Evolutionary conservation across 1,284 basidiomycete species (phyloP), one percentile per base, ranked within the genome.

Genomic region (Paramarasmius palmivorus): DNA sequence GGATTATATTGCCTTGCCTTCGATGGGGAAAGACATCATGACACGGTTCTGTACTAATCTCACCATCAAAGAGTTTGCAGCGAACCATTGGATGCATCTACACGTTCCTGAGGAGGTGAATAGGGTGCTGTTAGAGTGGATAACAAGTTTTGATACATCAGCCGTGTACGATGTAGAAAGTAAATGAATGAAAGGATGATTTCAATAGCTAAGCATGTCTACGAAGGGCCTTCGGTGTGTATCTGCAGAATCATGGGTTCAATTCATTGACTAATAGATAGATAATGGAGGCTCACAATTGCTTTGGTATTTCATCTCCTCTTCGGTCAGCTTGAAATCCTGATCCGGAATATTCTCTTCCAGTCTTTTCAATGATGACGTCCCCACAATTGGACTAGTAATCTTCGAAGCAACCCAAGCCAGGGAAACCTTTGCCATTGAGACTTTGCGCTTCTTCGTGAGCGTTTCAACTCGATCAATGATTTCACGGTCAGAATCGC

Each of bases 391-490:
- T 0, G 76, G 74, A 40, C 71, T 75, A 1, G 65, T 42, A 0
- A 74, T 63, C 57, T 74, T 78, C 25, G 59, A 49, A 2, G 52
- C 49, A 1, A 66, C 56, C 76, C 78, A 78, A 0, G 71, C 65
- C 5, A 77, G 58, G 1, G 75, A 73, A 20, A 79, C 66, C 57
- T 77, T 72, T 17, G 59, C 61, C 77, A 77, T 79, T 47, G 61
- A 68, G 54, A 68, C 67, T 0, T 61, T 62, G 32, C 67, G 69
- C 59, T 74, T 72, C 20, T 63, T 59, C 0, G 76, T 66, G 0
- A 77, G 45, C 44, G 74, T 72, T 46, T 73, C 65, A 15, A 79
- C 73, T 9, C 76, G 73, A 10, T 45, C 59, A 61, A 78, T 66
- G 50, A 76, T 77, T 41, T 58, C 52, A 36, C 61, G 57, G 53